Percentiles rank a stretch among this genome's conserved stretches.
These are phyloP conservation scores for Aspergillus pseudoglaucus DNA, from an alignment of 2,329 filamentous ascomycete genomes.

Conservation along the genomic window DNA sequence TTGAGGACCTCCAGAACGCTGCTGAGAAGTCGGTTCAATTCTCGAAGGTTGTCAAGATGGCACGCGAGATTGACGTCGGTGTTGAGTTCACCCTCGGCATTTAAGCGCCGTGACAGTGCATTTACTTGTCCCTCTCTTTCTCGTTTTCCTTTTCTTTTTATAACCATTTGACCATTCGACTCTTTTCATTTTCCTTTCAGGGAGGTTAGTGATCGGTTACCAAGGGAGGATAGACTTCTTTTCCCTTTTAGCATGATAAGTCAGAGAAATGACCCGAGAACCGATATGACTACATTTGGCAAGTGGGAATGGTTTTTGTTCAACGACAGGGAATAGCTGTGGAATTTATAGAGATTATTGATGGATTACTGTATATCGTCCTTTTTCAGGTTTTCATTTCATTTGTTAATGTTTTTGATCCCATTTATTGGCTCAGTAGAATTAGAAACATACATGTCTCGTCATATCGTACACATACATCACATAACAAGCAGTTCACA, in stretches of 20 bases:
- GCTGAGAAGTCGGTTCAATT: slow-evolving; percentile 98
- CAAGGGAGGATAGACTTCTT: no score
- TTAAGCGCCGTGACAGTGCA: slow-evolving; percentile 44
- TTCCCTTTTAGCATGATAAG: no score
- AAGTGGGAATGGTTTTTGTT: background rate
- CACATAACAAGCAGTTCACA: background rate
- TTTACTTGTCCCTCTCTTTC: background rate
- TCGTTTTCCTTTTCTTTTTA: background rate
- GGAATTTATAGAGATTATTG: slow-evolving; percentile 12
- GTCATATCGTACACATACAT: background rate
- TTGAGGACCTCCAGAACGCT: slow-evolving; percentile 93
- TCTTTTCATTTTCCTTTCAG: background rate
- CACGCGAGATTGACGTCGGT: slow-evolving; percentile 93
- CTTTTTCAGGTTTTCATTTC: slow-evolving; percentile 7
- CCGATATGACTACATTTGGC: no score
- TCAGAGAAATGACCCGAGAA: no score
- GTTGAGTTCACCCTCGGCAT: slow-evolving; percentile 94
- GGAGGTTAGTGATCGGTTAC: background rate
- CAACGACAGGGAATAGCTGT: slow-evolving; percentile 3
- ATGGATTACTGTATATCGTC: slow-evolving; percentile 17
- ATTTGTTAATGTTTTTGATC: slow-evolving; percentile 6
- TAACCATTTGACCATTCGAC: background rate
- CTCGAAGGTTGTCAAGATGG: slow-evolving; percentile 98
- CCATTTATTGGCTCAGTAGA: background rate
- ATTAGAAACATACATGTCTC: background rate